Evolutionary conservation across 768 basidiomycete species (phyloP).

Genomic region (Boletus reticulatus): DNA sequence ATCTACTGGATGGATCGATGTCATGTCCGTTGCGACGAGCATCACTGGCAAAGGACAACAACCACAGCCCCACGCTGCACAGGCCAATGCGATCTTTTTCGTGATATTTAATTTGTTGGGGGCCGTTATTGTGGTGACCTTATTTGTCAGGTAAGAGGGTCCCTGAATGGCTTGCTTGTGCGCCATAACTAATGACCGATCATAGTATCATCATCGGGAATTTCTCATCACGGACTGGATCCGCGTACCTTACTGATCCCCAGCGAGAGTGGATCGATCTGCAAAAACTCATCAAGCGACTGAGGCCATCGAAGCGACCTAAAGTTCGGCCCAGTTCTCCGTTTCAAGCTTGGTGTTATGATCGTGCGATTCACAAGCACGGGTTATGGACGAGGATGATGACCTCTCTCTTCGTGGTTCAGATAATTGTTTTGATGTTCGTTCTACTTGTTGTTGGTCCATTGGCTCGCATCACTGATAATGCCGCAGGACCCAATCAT

Average conservation of each 20-base stretch:
- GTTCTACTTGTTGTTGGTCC: conserved; percentile 24
- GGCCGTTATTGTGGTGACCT: conserved; percentile 82
- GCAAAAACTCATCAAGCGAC: conserved; percentile 82
- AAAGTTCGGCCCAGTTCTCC: conserved; percentile 49
- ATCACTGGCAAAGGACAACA: conserved; percentile 71
- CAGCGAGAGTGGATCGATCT: conserved; percentile 96
- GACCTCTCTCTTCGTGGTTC: conserved; percentile 75
- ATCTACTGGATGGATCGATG: conserved; percentile 97
- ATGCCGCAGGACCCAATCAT: conserved; percentile 72
- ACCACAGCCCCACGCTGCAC: conserved; percentile 67
- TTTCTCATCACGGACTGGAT: conserved; percentile 83
- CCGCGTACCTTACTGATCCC: conserved; percentile 79
- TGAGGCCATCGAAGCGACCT: conserved; percentile 84
- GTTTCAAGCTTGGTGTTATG: conserved; percentile 84
- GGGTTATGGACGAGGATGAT: conserved; percentile 88
- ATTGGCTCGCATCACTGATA: not conserved
- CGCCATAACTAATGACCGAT: conserved; percentile 12
- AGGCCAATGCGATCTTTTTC: conserved; percentile 88
- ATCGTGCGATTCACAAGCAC: conserved; percentile 86
- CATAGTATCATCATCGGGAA: conserved; percentile 92
- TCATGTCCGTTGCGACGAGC: conserved; percentile 76
- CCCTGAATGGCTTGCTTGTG: not conserved
- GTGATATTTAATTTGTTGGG: conserved; percentile 90
- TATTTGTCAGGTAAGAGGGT: conserved; percentile 77
- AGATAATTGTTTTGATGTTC: conserved; percentile 82